phyloP scores from a whole-genome alignment of 2,329 filamentous ascomycete genomes.

The Colletotrichum sp. region DNA sequence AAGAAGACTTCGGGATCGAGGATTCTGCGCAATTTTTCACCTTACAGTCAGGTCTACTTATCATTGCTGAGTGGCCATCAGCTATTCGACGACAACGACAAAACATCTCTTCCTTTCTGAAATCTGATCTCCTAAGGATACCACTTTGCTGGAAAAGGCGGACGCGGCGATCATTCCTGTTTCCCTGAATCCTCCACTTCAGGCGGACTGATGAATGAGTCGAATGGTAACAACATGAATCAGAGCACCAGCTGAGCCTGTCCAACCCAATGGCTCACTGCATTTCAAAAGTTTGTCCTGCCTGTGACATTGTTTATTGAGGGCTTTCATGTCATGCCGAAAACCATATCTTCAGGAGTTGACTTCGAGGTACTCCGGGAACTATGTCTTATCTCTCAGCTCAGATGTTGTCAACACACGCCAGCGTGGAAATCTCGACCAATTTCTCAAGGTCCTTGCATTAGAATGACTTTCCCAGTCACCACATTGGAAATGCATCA shows the following conservation, averaged over 20 bases:
- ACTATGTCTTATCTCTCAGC: background rate
- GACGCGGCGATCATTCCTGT: background rate
- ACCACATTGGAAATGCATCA: background rate
- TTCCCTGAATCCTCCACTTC: fast-evolving
- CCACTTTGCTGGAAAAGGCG: background rate
- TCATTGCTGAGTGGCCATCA: background rate
- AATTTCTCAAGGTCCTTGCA: background rate
- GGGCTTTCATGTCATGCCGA: background rate
- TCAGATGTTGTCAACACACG: background rate
- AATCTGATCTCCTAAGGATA: background rate
- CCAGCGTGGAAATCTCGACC: background rate
- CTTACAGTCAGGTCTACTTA: background rate
- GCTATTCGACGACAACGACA: background rate
- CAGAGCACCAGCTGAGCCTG: background rate
- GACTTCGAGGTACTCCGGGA: background rate
- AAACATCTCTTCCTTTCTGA: background rate
- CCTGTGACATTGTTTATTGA: background rate
- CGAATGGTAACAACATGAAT: background rate
- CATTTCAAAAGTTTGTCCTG: background rate
- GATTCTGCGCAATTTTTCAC: background rate
- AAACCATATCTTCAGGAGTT: background rate
- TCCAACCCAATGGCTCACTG: background rate
- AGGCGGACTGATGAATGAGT: background rate
- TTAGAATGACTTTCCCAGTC: background rate
- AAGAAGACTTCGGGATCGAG: background rate